Evolutionary conservation across 2,329 filamentous ascomycete species (phyloP), one percentile per base, ranked within the genome.

Genomic region (Diatrype stigma): DNA sequence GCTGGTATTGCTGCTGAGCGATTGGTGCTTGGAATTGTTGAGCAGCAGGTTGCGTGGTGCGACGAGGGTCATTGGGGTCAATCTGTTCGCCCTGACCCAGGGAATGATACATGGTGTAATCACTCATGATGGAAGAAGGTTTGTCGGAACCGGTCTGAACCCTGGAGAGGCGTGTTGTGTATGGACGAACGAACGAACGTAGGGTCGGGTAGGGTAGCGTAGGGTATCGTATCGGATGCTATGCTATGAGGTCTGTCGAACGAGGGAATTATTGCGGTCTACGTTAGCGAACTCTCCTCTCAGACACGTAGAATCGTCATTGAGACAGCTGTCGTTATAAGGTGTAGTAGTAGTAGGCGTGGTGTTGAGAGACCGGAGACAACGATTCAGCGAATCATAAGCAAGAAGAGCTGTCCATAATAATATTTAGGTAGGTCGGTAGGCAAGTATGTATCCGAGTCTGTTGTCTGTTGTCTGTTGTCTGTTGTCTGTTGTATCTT

Each of bases 11-110:
- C 51, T 79, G 75, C 46, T 75, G 71, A 35, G 78, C 77, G 49
- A 79, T 63, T 16, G 77, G 78, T 42, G 77, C 78, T 51, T 79
- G 74, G 66, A 85, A 85, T 60, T 82, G 80, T 56, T 75, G 73
- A 52, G 74, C 67, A 52, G 73, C 73, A 46, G 76, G 78, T 56
- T 80, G 78, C 60, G 67, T 69, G 52, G 72, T 73, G 66, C 72
- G 67, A 70, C 76, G 70, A 62, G 78, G 71, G 68, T 82, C 70
- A 70, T 80, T 74, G 63, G 80, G 72, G 57, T 85, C 78, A 60
- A 73, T 61, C 54, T 74, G 73, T 55, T 79, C 76, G 60, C 76
- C 78, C 61, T 82, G 78, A 45, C 79, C 81, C 48, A 82, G 72
- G 62, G 76, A 70, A 60, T 82, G 78, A 61, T 79, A 83, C 66